A percentile compares a stretch with the other conserved stretches of the same genome.
Evolutionary conservation across 345 rosid genomes (phyloP).

Genomic region (Chamaenerion angustifolium): DNA sequence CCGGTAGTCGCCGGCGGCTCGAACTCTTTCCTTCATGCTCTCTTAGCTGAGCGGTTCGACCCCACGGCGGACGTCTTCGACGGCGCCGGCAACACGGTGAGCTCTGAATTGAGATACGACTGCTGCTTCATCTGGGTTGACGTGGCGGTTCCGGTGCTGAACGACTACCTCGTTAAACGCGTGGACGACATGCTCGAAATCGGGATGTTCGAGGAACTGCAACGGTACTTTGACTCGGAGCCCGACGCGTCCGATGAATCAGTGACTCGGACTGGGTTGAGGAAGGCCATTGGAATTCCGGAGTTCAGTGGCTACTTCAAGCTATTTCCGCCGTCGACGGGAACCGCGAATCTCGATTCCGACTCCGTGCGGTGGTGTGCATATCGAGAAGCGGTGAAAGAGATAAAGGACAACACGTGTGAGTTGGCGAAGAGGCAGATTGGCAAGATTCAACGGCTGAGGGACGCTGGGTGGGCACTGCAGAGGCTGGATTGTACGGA

Average conservation of each 20-base stretch:
- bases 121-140: slow-evolving; percentile 86
- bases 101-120: slow-evolving; percentile 41
- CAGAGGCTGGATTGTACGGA: slow-evolving; percentile 63
- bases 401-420: slow-evolving; percentile 71
- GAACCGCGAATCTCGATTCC: slow-evolving; percentile 4
- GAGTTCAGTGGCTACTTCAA: slow-evolving; percentile 59
- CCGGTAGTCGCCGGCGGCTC: slow-evolving; percentile 91
- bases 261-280: slow-evolving; percentile 26
- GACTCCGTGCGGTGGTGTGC: slow-evolving; percentile 22
- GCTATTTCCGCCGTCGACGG: slow-evolving; percentile 24
- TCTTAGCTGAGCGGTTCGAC: slow-evolving; percentile 41
- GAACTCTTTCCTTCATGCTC: slow-evolving; percentile 67
- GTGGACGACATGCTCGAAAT: slow-evolving; percentile 87
- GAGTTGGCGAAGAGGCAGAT: slow-evolving; percentile 62
- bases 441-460: slow-evolving; percentile 47
- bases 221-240: slow-evolving; percentile 26
- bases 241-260: slow-evolving; percentile 9
- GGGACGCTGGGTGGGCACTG: slow-evolving; percentile 57
- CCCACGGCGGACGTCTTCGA: slow-evolving; percentile 36
- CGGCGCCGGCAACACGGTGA: slow-evolving; percentile 10
- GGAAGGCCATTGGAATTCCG: slow-evolving; percentile 84
- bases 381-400: slow-evolving; percentile 56
- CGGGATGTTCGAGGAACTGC: slow-evolving; percentile 79
- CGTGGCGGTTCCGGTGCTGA: slow-evolving; percentile 44
- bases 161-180: slow-evolving; percentile 43